Conservation (phyloP, 1,284 basidiomycete genomes). For the Dichomitus squalens region DNA sequence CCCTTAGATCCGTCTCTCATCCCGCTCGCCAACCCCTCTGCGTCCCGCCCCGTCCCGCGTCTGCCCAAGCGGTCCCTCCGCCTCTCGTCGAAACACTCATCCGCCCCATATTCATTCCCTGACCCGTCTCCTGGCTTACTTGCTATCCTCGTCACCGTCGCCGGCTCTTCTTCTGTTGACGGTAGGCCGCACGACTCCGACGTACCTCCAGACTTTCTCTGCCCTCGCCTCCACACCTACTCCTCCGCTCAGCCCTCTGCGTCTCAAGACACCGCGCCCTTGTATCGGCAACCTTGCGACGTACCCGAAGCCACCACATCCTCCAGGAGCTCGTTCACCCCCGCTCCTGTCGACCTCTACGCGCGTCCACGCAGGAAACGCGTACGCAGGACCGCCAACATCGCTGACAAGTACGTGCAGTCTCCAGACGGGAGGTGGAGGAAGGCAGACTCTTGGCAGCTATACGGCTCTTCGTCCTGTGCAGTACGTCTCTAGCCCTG, state of each 20-base stretch:
- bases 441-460: slow-evolving; percentile 54
- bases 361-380: slow-evolving; percentile 14
- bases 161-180: slow-evolving; percentile 44
- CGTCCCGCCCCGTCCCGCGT: slow-evolving; percentile 9
- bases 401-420: slow-evolving; percentile 60
- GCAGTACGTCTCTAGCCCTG: slow-evolving; percentile 28
- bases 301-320: slow-evolving; percentile 6
- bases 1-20: slow-evolving; percentile 12
- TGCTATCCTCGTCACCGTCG: slow-evolving; percentile 57
- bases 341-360: slow-evolving; percentile 8
- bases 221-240: slow-evolving; percentile 46
- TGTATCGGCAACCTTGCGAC: slow-evolving; percentile 18
- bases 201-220: slow-evolving; percentile 60
- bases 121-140: slow-evolving; percentile 48
- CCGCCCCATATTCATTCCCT: slow-evolving; percentile 3
- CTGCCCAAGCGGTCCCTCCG: slow-evolving; percentile 17
- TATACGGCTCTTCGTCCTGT: slow-evolving; percentile 66
- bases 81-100: slow-evolving; percentile 11
- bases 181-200: slow-evolving; percentile 44
- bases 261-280: slow-evolving; percentile 11
- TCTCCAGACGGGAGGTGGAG: slow-evolving; percentile 65
- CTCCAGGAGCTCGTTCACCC: not conserved
- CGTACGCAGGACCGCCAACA: slow-evolving; percentile 12
- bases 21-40: slow-evolving; percentile 1
- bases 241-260: slow-evolving; percentile 8